Percentiles rank a stretch among this genome's conserved stretches.
Evolutionary conservation across 345 rosid species (phyloP).

Genomic region (Citrus hindsii): DNA sequence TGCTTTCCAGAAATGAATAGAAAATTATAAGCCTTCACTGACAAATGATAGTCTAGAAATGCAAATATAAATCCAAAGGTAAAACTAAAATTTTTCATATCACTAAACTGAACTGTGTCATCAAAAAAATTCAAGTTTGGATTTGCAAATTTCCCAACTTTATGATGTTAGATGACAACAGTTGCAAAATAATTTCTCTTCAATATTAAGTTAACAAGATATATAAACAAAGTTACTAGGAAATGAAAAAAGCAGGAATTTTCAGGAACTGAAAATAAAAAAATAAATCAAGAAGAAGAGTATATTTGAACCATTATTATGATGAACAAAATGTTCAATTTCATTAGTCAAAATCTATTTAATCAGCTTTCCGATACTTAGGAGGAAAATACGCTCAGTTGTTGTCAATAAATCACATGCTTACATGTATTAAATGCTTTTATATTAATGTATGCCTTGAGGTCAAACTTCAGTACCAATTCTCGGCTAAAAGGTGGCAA

Average conservation of each 20-base stretch:
- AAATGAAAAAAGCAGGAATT: background rate
- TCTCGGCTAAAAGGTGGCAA: background rate
- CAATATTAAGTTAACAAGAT: background rate
- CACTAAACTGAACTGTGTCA: background rate
- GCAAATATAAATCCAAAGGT: background rate
- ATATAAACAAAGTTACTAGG: background rate
- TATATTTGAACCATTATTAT: background rate
- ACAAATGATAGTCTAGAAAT: background rate
- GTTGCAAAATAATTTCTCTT: background rate
- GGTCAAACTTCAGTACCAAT: background rate
- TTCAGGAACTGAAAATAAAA: background rate
- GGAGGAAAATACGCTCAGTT: background rate
- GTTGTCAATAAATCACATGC: background rate
- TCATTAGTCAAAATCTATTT: background rate
- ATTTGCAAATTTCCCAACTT: background rate
- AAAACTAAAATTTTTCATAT: background rate
- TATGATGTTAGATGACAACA: background rate
- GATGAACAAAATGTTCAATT: constrained; percentile 1
- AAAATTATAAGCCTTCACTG: background rate
- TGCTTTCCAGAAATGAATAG: background rate
- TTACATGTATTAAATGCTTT: background rate
- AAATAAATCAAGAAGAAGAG: background rate
- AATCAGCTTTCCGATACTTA: background rate
- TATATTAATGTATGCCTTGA: background rate
- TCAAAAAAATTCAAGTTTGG: background rate